Conservation (phyloP, 75 land plant species). For the Selaginella moellendorffii region DNA sequence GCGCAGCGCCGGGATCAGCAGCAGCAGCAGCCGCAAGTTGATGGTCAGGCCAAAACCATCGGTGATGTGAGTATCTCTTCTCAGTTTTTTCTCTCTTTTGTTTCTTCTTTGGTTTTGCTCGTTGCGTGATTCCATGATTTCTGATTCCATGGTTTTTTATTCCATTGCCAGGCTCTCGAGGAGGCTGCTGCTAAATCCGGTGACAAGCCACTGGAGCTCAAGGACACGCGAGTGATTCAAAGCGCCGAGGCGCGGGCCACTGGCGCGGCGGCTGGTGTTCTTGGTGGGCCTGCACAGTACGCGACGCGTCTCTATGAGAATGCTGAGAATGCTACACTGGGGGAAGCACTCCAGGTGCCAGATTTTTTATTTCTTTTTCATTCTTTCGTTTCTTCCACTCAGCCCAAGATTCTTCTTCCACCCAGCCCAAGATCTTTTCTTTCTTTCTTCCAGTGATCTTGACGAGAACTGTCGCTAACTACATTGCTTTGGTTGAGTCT, state of each 20-base stretch:
- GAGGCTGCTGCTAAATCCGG: constrained; percentile 36
- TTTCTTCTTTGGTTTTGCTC: no score
- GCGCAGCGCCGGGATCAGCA: neutral
- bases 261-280: constrained; percentile 17
- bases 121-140: no score
- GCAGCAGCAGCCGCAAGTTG: neutral
- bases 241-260: constrained; percentile 49
- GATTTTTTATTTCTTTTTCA: no score
- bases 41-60: constrained; percentile 6
- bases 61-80: neutral
- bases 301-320: constrained; percentile 11
- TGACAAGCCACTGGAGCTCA: constrained; percentile 41
- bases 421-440: no score
- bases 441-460: no score
- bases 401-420: no score
- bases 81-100: neutral
- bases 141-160: neutral
- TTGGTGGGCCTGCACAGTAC: constrained; percentile 11
- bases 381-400: no score
- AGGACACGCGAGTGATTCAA: constrained; percentile 63
- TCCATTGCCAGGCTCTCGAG: constrained; percentile 64
- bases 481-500: no score
- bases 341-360: neutral
- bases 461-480: no score
- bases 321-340: constrained; percentile 3